Percentiles rank a stretch among this genome's conserved stretches.
phyloP scores from a whole-genome alignment of 1,139 yeast species.

The Geotrichum restrictum region DNA sequence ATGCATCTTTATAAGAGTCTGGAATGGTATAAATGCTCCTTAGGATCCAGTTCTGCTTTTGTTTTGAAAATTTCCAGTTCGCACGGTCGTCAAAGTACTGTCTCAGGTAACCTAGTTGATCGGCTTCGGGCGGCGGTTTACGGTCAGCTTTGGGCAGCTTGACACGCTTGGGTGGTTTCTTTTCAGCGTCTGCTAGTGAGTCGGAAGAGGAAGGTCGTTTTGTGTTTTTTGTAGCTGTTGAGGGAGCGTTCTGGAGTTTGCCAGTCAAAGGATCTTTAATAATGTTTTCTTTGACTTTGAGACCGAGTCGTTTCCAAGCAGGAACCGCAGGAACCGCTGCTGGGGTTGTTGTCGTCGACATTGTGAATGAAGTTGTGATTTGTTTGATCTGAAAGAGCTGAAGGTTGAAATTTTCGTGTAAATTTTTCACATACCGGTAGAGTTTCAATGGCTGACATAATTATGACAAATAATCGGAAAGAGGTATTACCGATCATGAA shows the following conservation, averaged over 20 bases:
- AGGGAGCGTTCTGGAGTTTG: constrained; percentile 1
- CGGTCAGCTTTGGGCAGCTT: constrained; percentile 75
- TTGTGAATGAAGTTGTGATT: not conserved
- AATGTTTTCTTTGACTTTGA: constrained; percentile 46
- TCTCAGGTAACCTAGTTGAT: constrained; percentile 70
- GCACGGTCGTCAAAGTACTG: constrained; percentile 58
- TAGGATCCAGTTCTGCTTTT: constrained; percentile 88
- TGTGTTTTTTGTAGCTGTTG: not conserved
- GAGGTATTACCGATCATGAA: too few species aligned
- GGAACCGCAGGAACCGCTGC: constrained; percentile 48
- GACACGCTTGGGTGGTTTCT: constrained; percentile 66
- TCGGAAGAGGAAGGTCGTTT: constrained; percentile 35
- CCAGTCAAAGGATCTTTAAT: constrained; percentile 21
- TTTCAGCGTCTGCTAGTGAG: constrained; percentile 29
- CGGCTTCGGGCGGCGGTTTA: constrained; percentile 72
- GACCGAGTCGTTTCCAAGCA: constrained; percentile 88
- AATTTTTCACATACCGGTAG: not conserved
- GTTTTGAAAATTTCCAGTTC: constrained; percentile 89
- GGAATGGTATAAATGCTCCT: constrained; percentile 57
- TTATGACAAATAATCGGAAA: too few species aligned
- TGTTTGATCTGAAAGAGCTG: not conserved
- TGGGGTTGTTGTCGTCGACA: not conserved
- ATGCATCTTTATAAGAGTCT: constrained; percentile 51
- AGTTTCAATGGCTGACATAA: too few species aligned
- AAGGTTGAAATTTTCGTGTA: not conserved